Evolutionary conservation across 202 grass and related monocot species (phyloP).

Genomic region (Saccharum hybrid): DNA sequence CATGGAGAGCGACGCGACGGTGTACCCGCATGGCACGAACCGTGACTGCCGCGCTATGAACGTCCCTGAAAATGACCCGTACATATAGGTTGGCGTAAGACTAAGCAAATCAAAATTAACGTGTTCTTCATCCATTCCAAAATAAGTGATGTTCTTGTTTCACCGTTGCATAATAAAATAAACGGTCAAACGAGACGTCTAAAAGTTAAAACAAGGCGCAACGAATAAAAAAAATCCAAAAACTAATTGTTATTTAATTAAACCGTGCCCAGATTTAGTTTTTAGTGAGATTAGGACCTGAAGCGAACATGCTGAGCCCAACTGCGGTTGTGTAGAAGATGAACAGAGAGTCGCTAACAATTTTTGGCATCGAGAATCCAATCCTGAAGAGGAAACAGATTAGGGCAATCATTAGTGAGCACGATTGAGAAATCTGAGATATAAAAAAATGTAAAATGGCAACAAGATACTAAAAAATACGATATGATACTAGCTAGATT

Average conservation of each 20-base stretch:
- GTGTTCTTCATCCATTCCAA: too few species aligned
- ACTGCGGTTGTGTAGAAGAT: slow-evolving; percentile 64
- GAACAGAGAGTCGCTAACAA: slow-evolving; percentile 59
- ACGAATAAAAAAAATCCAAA: not conserved
- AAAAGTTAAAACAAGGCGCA: too few species aligned
- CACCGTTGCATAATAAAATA: too few species aligned
- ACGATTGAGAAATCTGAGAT: too few species aligned
- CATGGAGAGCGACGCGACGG: slow-evolving; percentile 63
- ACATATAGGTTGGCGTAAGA: not conserved
- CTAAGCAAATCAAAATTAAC: too few species aligned
- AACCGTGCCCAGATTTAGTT: too few species aligned
- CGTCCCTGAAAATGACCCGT: slow-evolving; percentile 52
- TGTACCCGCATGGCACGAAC: slow-evolving; percentile 78
- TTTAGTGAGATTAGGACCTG: slow-evolving; percentile 19
- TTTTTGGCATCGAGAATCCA: slow-evolving; percentile 72
- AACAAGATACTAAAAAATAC: too few species aligned
- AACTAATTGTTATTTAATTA: not conserved
- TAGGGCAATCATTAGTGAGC: too few species aligned
- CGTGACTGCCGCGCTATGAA: slow-evolving; percentile 72
- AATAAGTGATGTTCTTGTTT: too few species aligned
- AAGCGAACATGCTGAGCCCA: slow-evolving; percentile 87
- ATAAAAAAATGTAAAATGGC: too few species aligned
- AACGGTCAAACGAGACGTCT: too few species aligned
- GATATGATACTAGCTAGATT: too few species aligned
- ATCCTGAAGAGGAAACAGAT: slow-evolving; percentile 37